phyloP scores from a whole-genome alignment of 1,139 yeast genomes.

The Yamadazyma atmosphaerica region DNA sequence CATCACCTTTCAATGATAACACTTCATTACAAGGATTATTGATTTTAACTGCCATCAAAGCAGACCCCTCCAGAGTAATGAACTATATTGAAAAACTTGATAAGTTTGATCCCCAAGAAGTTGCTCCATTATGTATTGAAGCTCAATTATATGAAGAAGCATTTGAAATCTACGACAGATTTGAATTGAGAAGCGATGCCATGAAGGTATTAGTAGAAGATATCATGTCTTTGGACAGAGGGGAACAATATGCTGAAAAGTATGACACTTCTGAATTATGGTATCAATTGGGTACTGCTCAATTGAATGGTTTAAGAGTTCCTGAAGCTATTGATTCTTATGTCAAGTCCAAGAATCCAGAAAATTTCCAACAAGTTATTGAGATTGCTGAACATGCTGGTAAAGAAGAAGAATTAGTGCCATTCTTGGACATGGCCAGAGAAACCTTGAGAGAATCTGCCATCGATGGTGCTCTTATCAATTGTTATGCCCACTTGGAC shows the following conservation, averaged over 20 bases:
- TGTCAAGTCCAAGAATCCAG: conserved; percentile 88
- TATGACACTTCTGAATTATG: conserved; percentile 84
- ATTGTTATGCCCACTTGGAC: conserved; percentile 81
- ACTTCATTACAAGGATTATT: conserved; percentile 91
- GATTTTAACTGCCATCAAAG: conserved; percentile 91
- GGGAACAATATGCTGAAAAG: conserved; percentile 90
- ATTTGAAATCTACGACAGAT: conserved; percentile 85
- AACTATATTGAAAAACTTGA: conserved; percentile 87
- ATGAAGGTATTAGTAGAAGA: conserved; percentile 91
- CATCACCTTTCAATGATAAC: conserved; percentile 95
- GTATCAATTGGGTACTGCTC: conserved; percentile 96
- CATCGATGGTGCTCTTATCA: conserved; percentile 88
- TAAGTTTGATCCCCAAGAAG: conserved; percentile 89
- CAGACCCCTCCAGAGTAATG: conserved; percentile 83
- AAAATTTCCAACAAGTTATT: conserved; percentile 87
- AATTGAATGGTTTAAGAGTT: conserved; percentile 88
- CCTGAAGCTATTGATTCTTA: conserved; percentile 90
- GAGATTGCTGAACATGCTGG: conserved; percentile 96
- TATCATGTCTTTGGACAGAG: conserved; percentile 91
- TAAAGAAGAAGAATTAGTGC: conserved; percentile 88
- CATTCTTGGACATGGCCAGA: conserved; percentile 93
- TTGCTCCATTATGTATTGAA: conserved; percentile 89
- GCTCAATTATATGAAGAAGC: conserved; percentile 93
- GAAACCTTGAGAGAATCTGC: conserved; percentile 85
- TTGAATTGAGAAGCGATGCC: conserved; percentile 76